Percentiles rank a stretch among this genome's conserved stretches.
phyloP scores from a whole-genome alignment of 352 stramenopile species.

The Phytophthora pini region DNA sequence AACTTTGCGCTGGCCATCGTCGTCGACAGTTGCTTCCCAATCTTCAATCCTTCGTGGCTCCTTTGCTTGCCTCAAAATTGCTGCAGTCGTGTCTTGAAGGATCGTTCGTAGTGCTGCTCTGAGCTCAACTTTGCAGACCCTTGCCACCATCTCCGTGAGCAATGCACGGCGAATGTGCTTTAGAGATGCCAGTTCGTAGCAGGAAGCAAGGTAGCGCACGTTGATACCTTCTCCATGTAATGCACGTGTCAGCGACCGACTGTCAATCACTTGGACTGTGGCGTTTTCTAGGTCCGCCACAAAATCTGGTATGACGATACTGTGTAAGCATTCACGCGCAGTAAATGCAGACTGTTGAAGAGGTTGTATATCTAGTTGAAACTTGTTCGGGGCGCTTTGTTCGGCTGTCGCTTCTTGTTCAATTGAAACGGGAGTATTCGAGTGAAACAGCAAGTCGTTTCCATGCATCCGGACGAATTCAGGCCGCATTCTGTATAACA shows the following conservation, averaged over 20 bases:
- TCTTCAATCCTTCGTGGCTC: slow-evolving; percentile 1
- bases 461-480: slow-evolving; percentile 61
- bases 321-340: slow-evolving; percentile 48
- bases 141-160: slow-evolving; percentile 65
- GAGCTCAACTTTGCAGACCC: slow-evolving; percentile 65
- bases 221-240: slow-evolving; percentile 69
- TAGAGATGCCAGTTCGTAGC: slow-evolving; percentile 52
- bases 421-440: slow-evolving; percentile 34
- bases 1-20: slow-evolving; percentile 6
- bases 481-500: slow-evolving; percentile 49
- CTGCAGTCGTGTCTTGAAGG: slow-evolving; percentile 25
- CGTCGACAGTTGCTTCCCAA: slow-evolving; percentile 3
- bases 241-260: slow-evolving; percentile 41
- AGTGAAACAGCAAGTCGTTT: slow-evolving; percentile 41
- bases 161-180: slow-evolving; percentile 58
- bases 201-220: slow-evolving; percentile 57
- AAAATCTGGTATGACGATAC: slow-evolving; percentile 53
- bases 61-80: slow-evolving; percentile 33
- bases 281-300: slow-evolving; percentile 50
- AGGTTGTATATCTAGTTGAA: slow-evolving; percentile 35
- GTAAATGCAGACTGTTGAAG: slow-evolving; percentile 45
- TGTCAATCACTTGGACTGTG: slow-evolving; percentile 42
- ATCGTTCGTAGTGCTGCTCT: slow-evolving; percentile 41
- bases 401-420: background rate
- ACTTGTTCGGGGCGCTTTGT: slow-evolving; percentile 9